These are phyloP conservation scores for Thielaviopsis cerberus DNA, from an alignment of 2,329 filamentous ascomycete species.

Conservation along the genomic window DNA sequence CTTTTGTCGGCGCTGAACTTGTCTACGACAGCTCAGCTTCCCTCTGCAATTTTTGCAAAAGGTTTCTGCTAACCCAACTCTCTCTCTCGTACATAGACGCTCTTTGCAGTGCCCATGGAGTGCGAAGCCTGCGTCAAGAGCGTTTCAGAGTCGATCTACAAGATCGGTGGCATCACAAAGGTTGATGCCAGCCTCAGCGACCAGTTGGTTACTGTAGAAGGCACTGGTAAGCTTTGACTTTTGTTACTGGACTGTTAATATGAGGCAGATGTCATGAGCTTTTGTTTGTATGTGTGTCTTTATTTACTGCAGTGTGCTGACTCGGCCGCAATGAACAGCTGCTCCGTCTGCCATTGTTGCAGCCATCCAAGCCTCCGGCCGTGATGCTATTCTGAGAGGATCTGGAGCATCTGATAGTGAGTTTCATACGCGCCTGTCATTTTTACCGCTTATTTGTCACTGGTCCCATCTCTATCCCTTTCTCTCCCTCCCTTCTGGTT, in stretches of 20 bases:
- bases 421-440: background rate
- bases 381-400: constrained; percentile 84
- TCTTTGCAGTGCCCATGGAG: constrained; percentile 85
- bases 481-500: background rate
- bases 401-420: constrained; percentile 69
- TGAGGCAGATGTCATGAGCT: no score
- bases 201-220: constrained; percentile 69
- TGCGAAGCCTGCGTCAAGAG: constrained; percentile 79
- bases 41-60: background rate
- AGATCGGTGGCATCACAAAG: constrained; percentile 61
- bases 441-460: no score
- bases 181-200: constrained; percentile 67
- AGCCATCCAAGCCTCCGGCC: constrained; percentile 73
- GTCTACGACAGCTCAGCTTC: background rate
- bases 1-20: background rate
- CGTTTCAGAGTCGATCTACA: constrained; percentile 60
- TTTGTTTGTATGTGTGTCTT: background rate
- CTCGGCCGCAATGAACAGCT: constrained; percentile 25
- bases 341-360: constrained; percentile 77
- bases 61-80: background rate
- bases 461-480: no score
- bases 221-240: constrained; percentile 40
- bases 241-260: background rate
- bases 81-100: constrained; percentile 39
- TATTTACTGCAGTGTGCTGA: background rate